Evolutionary conservation across 2,329 filamentous ascomycete species (phyloP).

Genomic region (Paecilomyces niveus): DNA sequence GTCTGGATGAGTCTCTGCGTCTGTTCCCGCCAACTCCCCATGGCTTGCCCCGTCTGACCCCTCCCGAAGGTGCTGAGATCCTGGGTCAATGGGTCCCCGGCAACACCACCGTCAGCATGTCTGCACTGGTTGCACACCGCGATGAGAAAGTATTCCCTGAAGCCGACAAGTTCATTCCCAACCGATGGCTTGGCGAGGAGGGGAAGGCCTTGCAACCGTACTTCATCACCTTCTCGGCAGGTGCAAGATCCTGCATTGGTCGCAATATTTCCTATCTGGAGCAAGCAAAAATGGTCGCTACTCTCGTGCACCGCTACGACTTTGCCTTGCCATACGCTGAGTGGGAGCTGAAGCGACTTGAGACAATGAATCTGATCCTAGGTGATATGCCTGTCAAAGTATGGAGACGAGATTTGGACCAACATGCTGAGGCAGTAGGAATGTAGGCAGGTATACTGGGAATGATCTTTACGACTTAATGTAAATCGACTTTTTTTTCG

Average conservation of each 20-base stretch:
- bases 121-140: constrained; percentile 31
- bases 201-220: constrained; percentile 27
- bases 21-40: constrained; percentile 39
- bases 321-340: constrained; percentile 26
- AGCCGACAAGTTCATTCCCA: constrained; percentile 27
- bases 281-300: constrained; percentile 38
- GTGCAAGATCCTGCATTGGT: constrained; percentile 30
- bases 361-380: constrained; percentile 10
- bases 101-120: constrained; percentile 36
- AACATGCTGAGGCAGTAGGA: neutral
- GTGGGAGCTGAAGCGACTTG: constrained; percentile 18
- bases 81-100: constrained; percentile 20
- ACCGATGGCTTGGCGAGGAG: constrained; percentile 33
- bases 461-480: neutral
- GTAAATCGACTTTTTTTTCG: neutral
- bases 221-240: constrained; percentile 33
- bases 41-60: constrained; percentile 40
- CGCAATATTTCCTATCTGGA: constrained; percentile 38
- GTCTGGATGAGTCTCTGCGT: constrained; percentile 45
- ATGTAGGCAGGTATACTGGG: neutral
- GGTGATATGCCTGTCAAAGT: constrained; percentile 6
- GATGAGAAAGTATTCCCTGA: constrained; percentile 27
- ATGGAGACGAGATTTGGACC: neutral
- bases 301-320: constrained; percentile 38
- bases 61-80: constrained; percentile 37